Conservation (phyloP, 306 rosid genomes). For the Fragaria vesca region DNA sequence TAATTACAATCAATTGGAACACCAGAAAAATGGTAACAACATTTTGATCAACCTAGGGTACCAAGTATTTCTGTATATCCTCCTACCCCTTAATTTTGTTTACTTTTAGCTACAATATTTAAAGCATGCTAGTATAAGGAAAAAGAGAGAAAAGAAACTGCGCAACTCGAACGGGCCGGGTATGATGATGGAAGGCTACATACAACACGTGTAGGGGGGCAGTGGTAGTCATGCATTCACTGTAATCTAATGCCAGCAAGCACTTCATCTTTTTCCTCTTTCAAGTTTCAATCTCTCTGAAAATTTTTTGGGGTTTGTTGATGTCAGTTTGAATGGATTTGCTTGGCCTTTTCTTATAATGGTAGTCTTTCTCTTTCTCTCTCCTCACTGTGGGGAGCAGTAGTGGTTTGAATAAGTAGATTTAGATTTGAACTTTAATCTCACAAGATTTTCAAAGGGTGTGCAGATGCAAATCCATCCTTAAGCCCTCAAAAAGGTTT, state of each 20-base stretch:
- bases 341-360: constrained; percentile 49
- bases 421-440: constrained; percentile 44
- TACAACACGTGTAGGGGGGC: constrained; percentile 35
- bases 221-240: constrained; percentile 28
- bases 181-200: constrained; percentile 31
- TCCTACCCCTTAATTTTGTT: not conserved
- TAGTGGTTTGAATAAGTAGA: constrained; percentile 46
- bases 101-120: not conserved
- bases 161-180: constrained; percentile 24
- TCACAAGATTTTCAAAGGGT: constrained; percentile 27
- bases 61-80: too few relatives aligned
- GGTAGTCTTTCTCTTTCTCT: constrained; percentile 23
- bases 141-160: not conserved
- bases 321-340: constrained; percentile 54
- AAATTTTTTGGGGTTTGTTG: constrained; percentile 39
- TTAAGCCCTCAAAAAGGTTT: constrained; percentile 18
- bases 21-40: too few relatives aligned
- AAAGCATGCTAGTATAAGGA: not conserved
- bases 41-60: too few relatives aligned
- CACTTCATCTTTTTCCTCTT: constrained; percentile 24
- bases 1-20: too few relatives aligned
- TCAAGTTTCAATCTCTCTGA: constrained; percentile 23
- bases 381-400: constrained; percentile 32
- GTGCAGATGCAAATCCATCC: constrained; percentile 21
- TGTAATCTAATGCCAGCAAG: constrained; percentile 28